Conservation (phyloP, 768 basidiomycete species). For the Coprinopsis strossmayeri region DNA sequence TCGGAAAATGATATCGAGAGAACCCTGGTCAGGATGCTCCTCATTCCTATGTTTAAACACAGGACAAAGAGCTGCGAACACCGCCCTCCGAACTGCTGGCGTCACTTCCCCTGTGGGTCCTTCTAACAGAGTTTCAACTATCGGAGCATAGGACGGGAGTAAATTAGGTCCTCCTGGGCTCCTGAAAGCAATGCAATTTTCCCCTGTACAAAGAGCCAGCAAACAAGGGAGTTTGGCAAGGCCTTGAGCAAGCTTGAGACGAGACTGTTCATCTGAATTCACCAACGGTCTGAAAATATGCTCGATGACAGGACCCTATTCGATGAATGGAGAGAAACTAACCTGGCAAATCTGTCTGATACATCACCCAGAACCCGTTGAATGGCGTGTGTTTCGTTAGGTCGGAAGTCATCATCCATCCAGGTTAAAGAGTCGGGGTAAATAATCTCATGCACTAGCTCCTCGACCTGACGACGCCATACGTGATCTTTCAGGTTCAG, state of each 20-base stretch:
- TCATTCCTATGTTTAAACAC: slow-evolving; percentile 38
- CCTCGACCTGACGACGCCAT: slow-evolving; percentile 30
- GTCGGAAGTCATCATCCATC: slow-evolving; percentile 48
- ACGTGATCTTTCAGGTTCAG: slow-evolving; percentile 12
- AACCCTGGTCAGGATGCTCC: slow-evolving; percentile 23
- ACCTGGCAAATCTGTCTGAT: slow-evolving; percentile 28
- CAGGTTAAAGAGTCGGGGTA: slow-evolving; percentile 40
- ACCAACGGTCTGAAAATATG: slow-evolving; percentile 27
- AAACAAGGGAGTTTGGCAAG: slow-evolving; percentile 30
- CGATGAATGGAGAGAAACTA: slow-evolving; percentile 24
- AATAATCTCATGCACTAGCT: slow-evolving; percentile 32
- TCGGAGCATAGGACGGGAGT: slow-evolving; percentile 4
- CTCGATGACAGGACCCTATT: background rate
- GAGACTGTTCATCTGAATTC: slow-evolving; percentile 21
- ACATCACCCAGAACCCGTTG: slow-evolving; percentile 41
- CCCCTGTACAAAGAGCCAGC: slow-evolving; percentile 27
- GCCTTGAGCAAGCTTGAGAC: slow-evolving; percentile 26
- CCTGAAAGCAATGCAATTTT: slow-evolving; percentile 21
- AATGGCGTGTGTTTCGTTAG: slow-evolving; percentile 35
- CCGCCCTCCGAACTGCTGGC: slow-evolving; percentile 35
- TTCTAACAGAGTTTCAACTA: slow-evolving; percentile 34
- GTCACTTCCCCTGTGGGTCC: slow-evolving; percentile 43
- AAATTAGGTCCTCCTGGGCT: slow-evolving; percentile 12
- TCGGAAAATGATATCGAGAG: slow-evolving; percentile 32
- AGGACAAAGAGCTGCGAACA: slow-evolving; percentile 32